Percentiles rank a stretch among this genome's conserved stretches.
Conservation (phyloP, 768 basidiomycete genomes). For the Tylopilus rubrobrunneus region DNA sequence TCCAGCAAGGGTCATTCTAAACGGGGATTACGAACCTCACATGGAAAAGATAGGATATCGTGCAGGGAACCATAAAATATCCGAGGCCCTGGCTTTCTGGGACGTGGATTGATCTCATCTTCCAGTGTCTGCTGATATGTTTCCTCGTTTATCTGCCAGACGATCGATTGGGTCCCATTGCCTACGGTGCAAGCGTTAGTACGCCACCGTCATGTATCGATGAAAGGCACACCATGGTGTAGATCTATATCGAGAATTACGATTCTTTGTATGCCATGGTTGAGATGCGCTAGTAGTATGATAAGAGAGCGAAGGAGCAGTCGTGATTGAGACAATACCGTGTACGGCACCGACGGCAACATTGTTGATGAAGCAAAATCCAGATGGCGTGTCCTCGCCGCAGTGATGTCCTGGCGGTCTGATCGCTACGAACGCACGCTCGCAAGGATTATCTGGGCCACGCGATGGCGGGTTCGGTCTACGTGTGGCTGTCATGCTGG, state of each 20-base stretch:
- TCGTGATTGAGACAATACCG: constrained; percentile 43
- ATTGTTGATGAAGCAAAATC: constrained; percentile 96
- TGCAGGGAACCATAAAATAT: constrained; percentile 93
- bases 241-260: constrained; percentile 83
- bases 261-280: constrained; percentile 71
- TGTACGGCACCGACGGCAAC: constrained; percentile 88
- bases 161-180: constrained; percentile 91
- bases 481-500: constrained; percentile 38
- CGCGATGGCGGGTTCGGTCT: constrained; percentile 11
- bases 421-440: constrained; percentile 74
- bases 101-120: constrained; percentile 20
- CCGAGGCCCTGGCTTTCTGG: constrained; percentile 44
- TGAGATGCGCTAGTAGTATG: constrained; percentile 63
- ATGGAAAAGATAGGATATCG: constrained; percentile 88
- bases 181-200: constrained; percentile 41
- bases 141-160: constrained; percentile 90
- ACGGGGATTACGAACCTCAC: constrained; percentile 54
- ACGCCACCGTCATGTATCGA: neutral
- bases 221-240: constrained; percentile 21
- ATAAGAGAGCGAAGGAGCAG: neutral
- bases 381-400: constrained; percentile 82
- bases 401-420: constrained; percentile 95
- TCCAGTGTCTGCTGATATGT: constrained; percentile 68
- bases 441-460: constrained; percentile 15
- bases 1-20: neutral